These are phyloP conservation scores for Aureobasidium musti DNA, from an alignment of 2,329 filamentous ascomycete genomes.

Conservation along the genomic window DNA sequence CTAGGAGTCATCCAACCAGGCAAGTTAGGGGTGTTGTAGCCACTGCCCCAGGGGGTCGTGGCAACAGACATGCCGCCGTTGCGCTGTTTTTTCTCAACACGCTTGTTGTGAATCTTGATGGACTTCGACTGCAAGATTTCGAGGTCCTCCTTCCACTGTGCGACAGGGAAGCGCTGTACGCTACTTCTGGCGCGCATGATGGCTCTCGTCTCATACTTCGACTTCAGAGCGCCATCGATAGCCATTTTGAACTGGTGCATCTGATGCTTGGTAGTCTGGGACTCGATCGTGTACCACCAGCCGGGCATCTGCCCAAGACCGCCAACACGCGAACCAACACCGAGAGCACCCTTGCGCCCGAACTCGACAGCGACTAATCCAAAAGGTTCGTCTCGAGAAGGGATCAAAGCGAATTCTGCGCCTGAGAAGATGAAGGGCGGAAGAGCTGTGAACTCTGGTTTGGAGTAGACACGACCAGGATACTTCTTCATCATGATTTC, in stretches of 20 bases:
- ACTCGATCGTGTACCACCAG: slow-evolving; percentile 71
- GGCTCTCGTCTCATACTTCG: slow-evolving; percentile 57
- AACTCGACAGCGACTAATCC: slow-evolving; percentile 70
- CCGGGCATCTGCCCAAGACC: slow-evolving; percentile 71
- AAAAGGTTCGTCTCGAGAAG: slow-evolving; percentile 68
- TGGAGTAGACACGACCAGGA: slow-evolving; percentile 66
- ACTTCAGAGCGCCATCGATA: slow-evolving; percentile 62
- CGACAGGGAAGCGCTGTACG: slow-evolving; percentile 67
- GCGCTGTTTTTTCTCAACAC: slow-evolving; percentile 40
- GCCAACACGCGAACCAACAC: slow-evolving; percentile 66
- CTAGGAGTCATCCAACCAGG: slow-evolving; percentile 47
- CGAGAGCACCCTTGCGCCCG: slow-evolving; percentile 66
- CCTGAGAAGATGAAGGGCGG: slow-evolving; percentile 69
- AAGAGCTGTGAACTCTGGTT: slow-evolving; percentile 66
- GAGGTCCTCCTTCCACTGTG: slow-evolving; percentile 66
- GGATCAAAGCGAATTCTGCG: slow-evolving; percentile 68
- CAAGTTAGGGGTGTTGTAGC: slow-evolving; percentile 40
- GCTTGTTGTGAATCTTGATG: slow-evolving; percentile 59
- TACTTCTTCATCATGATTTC: slow-evolving; percentile 66
- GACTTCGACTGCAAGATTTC: slow-evolving; percentile 63
- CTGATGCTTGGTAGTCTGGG: slow-evolving; percentile 62
- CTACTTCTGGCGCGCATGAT: slow-evolving; percentile 66
- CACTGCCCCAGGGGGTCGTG: slow-evolving; percentile 37
- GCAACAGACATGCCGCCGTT: slow-evolving; percentile 37
- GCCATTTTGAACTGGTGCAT: slow-evolving; percentile 66